Evolutionary conservation across 345 rosid species (phyloP).

Genomic region (Acer negundo): DNA sequence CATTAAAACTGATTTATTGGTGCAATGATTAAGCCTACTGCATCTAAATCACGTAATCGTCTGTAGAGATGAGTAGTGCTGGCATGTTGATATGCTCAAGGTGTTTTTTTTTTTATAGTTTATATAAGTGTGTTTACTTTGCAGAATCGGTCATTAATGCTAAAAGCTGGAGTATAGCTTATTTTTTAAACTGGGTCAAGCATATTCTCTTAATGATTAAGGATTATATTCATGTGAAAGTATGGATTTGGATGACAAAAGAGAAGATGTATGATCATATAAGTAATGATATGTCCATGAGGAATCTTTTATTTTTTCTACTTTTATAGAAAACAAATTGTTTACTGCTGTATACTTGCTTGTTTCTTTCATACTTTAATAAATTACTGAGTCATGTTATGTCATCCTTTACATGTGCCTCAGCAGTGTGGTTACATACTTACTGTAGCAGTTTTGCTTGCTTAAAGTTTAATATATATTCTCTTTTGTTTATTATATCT

Average conservation of each 20-base stretch:
- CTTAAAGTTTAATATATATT: neutral
- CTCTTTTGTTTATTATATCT: neutral
- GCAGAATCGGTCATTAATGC: neutral
- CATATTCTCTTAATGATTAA: neutral
- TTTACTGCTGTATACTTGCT: neutral
- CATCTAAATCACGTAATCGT: neutral
- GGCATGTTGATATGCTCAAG: neutral
- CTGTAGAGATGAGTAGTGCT: neutral
- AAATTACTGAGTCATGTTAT: neutral
- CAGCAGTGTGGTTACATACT: neutral
- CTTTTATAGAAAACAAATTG: neutral
- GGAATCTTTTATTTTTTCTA: neutral
- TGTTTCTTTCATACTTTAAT: neutral
- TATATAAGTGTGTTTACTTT: neutral
- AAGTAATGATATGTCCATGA: neutral
- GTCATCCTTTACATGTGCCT: neutral
- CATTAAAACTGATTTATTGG: neutral
- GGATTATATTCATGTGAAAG: neutral
- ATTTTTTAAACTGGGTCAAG: neutral
- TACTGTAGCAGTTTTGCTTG: neutral
- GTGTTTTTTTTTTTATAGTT: neutral
- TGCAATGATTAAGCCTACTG: neutral
- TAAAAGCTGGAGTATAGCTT: neutral
- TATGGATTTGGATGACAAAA: neutral
- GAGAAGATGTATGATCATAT: neutral